Conservation (phyloP, 169 alveolate species). For the Hammondia hammondi region DNA sequence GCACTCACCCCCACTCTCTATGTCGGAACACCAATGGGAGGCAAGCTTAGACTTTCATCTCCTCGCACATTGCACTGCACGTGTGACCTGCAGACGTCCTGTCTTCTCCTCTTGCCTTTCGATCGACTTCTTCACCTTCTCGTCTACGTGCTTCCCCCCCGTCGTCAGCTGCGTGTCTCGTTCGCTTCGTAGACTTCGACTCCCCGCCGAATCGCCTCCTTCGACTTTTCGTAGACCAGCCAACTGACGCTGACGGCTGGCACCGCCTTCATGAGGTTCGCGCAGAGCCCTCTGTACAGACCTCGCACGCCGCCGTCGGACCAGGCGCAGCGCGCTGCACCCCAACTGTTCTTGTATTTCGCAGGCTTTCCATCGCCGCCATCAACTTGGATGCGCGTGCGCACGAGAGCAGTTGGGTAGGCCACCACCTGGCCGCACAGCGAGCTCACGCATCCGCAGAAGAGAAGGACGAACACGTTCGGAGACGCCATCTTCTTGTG, state of each 20-base stretch:
- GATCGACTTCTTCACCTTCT: neutral
- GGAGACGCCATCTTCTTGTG: slow-evolving; percentile 12
- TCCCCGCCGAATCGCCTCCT: slow-evolving; percentile 43
- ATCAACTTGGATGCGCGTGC: slow-evolving; percentile 76
- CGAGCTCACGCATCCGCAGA: slow-evolving; percentile 68
- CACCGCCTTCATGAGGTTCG: slow-evolving; percentile 74
- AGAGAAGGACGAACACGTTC: slow-evolving; percentile 48
- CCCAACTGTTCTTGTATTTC: slow-evolving; percentile 58
- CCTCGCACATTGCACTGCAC: too few species aligned
- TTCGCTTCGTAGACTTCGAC: slow-evolving; percentile 9
- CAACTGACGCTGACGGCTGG: slow-evolving; percentile 75
- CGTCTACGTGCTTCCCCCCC: neutral
- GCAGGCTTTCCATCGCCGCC: slow-evolving; percentile 65
- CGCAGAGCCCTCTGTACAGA: slow-evolving; percentile 71
- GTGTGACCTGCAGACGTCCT: too few species aligned
- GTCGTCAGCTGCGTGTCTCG: neutral
- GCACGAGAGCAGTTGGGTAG: slow-evolving; percentile 70
- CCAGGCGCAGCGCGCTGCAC: slow-evolving; percentile 53
- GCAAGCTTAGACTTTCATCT: too few species aligned
- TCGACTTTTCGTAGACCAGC: slow-evolving; percentile 72
- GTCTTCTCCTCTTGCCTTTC: too few species aligned
- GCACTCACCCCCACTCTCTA: neutral
- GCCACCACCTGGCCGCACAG: slow-evolving; percentile 70
- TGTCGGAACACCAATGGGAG: too few species aligned
- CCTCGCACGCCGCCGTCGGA: slow-evolving; percentile 68